Evolutionary conservation across 2,329 filamentous ascomycete species (phyloP), one percentile per base, ranked within the genome.

Genomic region (Sporothrix variecibatus): DNA sequence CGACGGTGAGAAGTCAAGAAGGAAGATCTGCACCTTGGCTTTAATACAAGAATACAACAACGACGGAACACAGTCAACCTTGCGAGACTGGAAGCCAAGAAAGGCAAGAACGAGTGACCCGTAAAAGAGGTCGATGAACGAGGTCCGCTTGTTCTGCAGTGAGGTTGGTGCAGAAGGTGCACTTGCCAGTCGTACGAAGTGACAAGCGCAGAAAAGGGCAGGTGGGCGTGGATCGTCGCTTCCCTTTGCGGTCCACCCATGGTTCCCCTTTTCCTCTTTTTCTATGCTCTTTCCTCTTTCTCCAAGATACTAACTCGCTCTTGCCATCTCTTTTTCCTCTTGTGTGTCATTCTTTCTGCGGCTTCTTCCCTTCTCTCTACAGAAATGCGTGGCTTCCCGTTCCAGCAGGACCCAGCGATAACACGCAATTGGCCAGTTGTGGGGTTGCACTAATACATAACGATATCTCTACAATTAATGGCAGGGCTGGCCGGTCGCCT

Each of bases 211-310:
- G 53, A 73, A 73, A 73, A 46, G 49, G 72, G 72, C 65, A 73
- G 72, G 72, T 73, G 72, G 38, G 51, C 49, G 38, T 17, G 40
- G 65, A 68, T 73, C 65, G 72, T 43, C 72, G 60, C 46, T 40
- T 23, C 9, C 40, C 43, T 26, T 11, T 28, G 3, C 15, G 62
- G 72, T 38, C 62, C 68, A 56, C 49, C 46, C 31, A 51, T 20
- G 23, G 31, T 34, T 51, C 28, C 31, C n/a, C 28, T 26, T 49
- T 67, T 65, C 58, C 43, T 56, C 46, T 65, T 65, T 38, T 9
- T 49, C 56, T 49, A 12, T 8, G 15, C 56, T 60, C 26, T 38
- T 38, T 62, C 28, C 28, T 31, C 58, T 62, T 38, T 38, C 51
- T 26, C 1, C 49, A n/a, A 53, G 49, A 34, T 53, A 9, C 49